Conservation (phyloP, 176 grass and related monocot species). For the Oryza longistaminata region DNA sequence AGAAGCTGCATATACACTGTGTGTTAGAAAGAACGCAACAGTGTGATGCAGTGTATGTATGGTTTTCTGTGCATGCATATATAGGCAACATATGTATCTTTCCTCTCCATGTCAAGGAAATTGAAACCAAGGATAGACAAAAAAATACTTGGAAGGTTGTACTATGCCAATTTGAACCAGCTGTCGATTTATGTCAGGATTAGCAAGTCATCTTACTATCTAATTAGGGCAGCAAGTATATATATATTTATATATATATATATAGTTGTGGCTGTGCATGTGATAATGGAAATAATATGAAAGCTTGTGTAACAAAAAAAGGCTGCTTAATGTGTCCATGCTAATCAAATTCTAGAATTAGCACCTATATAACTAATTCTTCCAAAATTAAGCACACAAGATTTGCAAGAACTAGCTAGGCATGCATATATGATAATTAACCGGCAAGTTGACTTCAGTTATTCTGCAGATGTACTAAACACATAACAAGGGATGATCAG, state of each 20-base stretch:
- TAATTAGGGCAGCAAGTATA: background rate
- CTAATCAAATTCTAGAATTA: background rate
- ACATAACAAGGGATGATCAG: background rate
- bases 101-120: conserved; percentile 7
- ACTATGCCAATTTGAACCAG: background rate
- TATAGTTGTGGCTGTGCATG: background rate
- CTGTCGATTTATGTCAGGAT: background rate
- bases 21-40: background rate
- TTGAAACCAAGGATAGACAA: background rate
- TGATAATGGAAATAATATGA: conserved; percentile 15
- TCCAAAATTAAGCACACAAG: background rate
- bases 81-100: background rate
- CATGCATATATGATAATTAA: background rate
- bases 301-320: background rate
- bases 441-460: background rate
- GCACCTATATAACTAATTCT: conserved; percentile 7
- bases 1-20: background rate
- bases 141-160: background rate
- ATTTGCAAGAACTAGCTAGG: background rate
- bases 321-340: background rate
- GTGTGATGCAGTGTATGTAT: background rate
- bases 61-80: conserved; percentile 33
- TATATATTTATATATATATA: background rate
- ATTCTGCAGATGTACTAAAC: background rate
- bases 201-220: background rate